Evolutionary conservation across 345 rosid genomes (phyloP).

Genomic region (Nasturtium officinale): DNA sequence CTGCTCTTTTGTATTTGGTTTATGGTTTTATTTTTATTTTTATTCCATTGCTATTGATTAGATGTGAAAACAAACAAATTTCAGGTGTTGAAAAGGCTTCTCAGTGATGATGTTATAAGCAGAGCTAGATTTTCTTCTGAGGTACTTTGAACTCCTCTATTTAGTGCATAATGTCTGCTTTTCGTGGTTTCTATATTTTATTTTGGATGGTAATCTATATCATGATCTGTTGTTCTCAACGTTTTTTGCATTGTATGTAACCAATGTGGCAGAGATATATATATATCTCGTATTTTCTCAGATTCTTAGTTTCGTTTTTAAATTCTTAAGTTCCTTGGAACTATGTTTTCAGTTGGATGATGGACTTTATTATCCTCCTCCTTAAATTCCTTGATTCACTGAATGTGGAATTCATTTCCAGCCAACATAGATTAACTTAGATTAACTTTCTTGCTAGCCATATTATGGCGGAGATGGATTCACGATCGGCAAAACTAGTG

Average conservation of each 20-base stretch:
- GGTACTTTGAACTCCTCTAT: conserved; percentile 52
- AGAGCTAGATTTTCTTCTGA: conserved; percentile 69
- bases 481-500: conserved; percentile 65
- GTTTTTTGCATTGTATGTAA: too few relatives aligned
- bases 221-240: too few relatives aligned
- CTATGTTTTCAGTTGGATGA: too few relatives aligned
- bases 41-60: background rate
- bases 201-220: too few relatives aligned
- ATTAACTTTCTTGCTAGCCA: conserved; percentile 44
- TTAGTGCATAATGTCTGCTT: background rate
- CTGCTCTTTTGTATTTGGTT: background rate
- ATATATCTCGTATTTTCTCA: too few relatives aligned
- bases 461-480: conserved; percentile 62
- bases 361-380: too few relatives aligned
- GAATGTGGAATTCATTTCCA: too few relatives aligned
- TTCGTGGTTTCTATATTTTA: background rate
- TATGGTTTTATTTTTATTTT: conserved; percentile 3
- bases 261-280: too few relatives aligned
- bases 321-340: too few relatives aligned
- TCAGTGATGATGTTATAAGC: conserved; percentile 66
- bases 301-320: too few relatives aligned
- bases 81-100: conserved; percentile 85
- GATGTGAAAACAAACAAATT: conserved; percentile 2
- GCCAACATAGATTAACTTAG: background rate
- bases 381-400: too few relatives aligned